Percentiles rank a stretch among this genome's conserved stretches.
Conservation (phyloP, 148 eudicot genomes). For the Nyssa sinensis region DNA sequence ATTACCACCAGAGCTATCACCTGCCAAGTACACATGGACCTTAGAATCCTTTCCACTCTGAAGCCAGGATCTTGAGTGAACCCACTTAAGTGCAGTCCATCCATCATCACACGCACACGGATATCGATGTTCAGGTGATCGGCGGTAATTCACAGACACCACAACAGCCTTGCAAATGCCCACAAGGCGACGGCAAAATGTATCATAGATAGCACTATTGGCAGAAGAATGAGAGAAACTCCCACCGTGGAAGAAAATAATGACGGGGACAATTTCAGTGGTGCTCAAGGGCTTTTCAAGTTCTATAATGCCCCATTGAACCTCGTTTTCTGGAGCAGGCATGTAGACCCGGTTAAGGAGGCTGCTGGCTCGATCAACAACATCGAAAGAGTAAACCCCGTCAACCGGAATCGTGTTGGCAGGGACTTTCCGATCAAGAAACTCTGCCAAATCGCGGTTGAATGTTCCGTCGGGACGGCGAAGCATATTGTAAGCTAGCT, state of each 20-base stretch:
- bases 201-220: conserved; percentile 74
- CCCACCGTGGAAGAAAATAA: conserved; percentile 80
- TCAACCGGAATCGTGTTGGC: conserved; percentile 61
- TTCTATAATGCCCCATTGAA: conserved; percentile 37
- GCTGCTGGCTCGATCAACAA: conserved; percentile 48
- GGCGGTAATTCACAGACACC: conserved; percentile 70
- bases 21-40: conserved; percentile 66
- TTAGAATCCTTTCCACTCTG: conserved; percentile 49
- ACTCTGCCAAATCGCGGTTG: conserved; percentile 65
- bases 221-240: conserved; percentile 81
- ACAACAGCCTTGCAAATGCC: conserved; percentile 60
- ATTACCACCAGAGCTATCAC: conserved; percentile 91
- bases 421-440: conserved; percentile 68
- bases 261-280: conserved; percentile 57
- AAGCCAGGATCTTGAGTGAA: conserved; percentile 61
- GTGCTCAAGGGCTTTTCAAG: conserved; percentile 57
- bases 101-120: conserved; percentile 90
- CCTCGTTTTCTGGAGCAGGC: conserved; percentile 32
- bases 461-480: conserved; percentile 78
- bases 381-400: conserved; percentile 71
- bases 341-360: conserved; percentile 59
- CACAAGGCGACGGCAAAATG: conserved; percentile 68
- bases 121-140: conserved; percentile 68
- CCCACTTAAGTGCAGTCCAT: conserved; percentile 75
- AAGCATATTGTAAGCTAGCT: conserved; percentile 71